Base-by-base conservation (phyloP, 345 rosid genomes). In the Gossypium thurberi region DNA sequence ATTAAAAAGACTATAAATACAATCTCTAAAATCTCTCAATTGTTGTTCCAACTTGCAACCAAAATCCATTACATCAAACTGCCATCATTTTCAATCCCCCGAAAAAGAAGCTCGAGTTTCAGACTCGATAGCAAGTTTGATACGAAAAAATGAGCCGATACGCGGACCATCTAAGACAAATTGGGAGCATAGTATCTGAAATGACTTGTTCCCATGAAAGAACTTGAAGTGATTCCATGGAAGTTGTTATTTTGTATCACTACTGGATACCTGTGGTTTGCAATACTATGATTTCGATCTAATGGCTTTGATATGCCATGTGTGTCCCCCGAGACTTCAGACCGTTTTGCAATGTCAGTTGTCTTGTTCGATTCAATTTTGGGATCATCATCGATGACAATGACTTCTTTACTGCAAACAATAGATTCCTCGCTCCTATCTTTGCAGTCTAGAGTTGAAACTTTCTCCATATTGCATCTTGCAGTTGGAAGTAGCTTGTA, bases 321-420 rank as follows among this genome's bases (percentile, higher is more conserved):
- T 47, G 40, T 76, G 42, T 56, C 73, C 69, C 82, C 71, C 70
- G 70, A 64, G 33, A 71, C 78, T 62, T 70, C 83, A 0, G 57
- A 33, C 28, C 74, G 76, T 52, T 73, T 75, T 25, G 57, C 74
- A 26, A 43, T 70, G 61, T 77, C 80, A 50, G 48, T 37, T 23
- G 59, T 46, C 70, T 51, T 20, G 43, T 10, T 56, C 11, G 67
- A 67, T 61, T 80, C 86, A 65, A 62, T 79, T 57, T 83, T 85
- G 20, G 82, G 78, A 75, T 56, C 72, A 81, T 87, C 90, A 50
- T 89, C 91, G 25, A 84, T 84, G 77, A 85, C 71, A 61, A 85
- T 80, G 71, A 85, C 56, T 74, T 85, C 89, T 77, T 78, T 80
- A 18, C 10, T 58, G 14, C 73, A 75, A 81, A 60, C 20, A 52